A percentile compares a stretch with the other conserved stretches of the same genome.
Evolutionary conservation across 2,329 filamentous ascomycete genomes (phyloP).

Genomic region (Cladophialophora bantiana): DNA sequence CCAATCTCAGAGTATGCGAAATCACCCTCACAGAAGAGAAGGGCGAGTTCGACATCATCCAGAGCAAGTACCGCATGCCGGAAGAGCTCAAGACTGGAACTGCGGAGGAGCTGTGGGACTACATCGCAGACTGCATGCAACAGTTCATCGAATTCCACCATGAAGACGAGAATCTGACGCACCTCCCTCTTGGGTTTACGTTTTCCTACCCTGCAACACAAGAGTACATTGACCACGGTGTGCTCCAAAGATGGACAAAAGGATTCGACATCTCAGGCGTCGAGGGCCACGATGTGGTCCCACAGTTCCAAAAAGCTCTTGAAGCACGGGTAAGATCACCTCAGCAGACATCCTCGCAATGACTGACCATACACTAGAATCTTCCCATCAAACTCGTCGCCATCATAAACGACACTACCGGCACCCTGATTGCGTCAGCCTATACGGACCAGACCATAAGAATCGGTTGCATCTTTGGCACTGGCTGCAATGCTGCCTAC

Average conservation of each 20-base stretch:
- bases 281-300: slow-evolving; percentile 88
- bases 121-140: slow-evolving; percentile 89
- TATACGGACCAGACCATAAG: slow-evolving; percentile 95
- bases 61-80: slow-evolving; percentile 95
- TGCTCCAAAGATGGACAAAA: slow-evolving; percentile 96
- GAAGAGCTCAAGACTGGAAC: slow-evolving; percentile 87
- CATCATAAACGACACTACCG: slow-evolving; percentile 96
- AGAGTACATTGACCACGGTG: slow-evolving; percentile 89
- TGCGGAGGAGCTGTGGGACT: slow-evolving; percentile 89
- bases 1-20: slow-evolving; percentile 92
- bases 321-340: slow-evolving; percentile 65
- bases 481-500: slow-evolving; percentile 97
- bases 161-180: slow-evolving; percentile 65
- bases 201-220: slow-evolving; percentile 96
- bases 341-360: neutral
- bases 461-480: slow-evolving; percentile 98
- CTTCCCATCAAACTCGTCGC: slow-evolving; percentile 80
- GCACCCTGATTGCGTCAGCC: slow-evolving; percentile 92
- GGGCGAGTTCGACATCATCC: slow-evolving; percentile 91
- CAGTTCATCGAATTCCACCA: slow-evolving; percentile 91
- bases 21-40: slow-evolving; percentile 86
- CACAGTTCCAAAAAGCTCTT: slow-evolving; percentile 82
- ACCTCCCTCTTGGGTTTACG: slow-evolving; percentile 85
- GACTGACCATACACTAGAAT: slow-evolving; percentile 30
- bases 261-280: slow-evolving; percentile 94